A percentile compares a stretch with the other conserved stretches of the same genome.
phyloP scores from a whole-genome alignment of 1,284 basidiomycete genomes.

The Fistulina hepatica region DNA sequence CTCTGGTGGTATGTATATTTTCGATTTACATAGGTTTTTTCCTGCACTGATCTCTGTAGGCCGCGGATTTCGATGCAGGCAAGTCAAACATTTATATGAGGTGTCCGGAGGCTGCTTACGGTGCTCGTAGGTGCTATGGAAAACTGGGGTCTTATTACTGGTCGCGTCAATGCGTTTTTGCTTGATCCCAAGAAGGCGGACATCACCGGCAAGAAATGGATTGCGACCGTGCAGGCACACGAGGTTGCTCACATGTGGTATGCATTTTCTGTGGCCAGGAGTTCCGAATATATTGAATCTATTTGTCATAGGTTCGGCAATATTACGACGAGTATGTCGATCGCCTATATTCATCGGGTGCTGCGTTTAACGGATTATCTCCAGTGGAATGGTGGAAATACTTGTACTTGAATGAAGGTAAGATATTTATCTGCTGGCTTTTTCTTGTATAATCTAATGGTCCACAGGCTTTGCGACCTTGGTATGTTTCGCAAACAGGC shows the following conservation, averaged over 20 bases:
- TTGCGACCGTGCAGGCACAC: constrained; percentile 74
- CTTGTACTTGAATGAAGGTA: constrained; percentile 75
- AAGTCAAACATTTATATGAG: constrained; percentile 3
- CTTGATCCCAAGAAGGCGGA: constrained; percentile 74
- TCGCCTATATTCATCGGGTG: too few species aligned
- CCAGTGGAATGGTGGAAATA: constrained; percentile 96
- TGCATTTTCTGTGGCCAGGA: background rate
- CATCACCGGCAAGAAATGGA: constrained; percentile 67
- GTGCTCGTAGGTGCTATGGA: constrained; percentile 72
- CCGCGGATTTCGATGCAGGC: constrained; percentile 81
- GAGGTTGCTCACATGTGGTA: constrained; percentile 45
- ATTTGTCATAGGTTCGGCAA: too few species aligned
- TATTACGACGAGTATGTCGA: constrained; percentile 85
- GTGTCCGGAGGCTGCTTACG: constrained; percentile 3
- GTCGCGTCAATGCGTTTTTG: constrained; percentile 75
- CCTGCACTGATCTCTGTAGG: constrained; percentile 27
- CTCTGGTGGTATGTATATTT: constrained; percentile 51
- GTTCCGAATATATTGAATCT: too few species aligned
- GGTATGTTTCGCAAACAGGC: too few species aligned
- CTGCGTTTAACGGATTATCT: too few species aligned
- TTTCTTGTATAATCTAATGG: constrained; percentile 19
- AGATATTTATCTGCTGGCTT: constrained; percentile 2
- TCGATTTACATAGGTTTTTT: constrained; percentile 2
- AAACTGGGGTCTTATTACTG: constrained; percentile 93
- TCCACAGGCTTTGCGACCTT: constrained; percentile 74